phyloP scores from a whole-genome alignment of 2,329 filamentous ascomycete species.

The Cytospora paraplurivora region DNA sequence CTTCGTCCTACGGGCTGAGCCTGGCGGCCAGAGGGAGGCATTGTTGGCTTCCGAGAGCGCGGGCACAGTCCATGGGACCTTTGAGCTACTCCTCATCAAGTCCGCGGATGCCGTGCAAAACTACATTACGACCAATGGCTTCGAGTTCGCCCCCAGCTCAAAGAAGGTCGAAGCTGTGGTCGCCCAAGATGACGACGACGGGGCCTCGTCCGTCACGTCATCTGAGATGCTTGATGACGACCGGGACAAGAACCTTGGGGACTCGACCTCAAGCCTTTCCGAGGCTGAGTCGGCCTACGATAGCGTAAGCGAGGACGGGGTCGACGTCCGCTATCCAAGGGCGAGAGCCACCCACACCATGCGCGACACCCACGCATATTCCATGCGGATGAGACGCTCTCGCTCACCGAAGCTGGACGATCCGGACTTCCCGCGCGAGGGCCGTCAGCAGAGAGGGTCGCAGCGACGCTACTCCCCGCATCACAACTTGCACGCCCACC shows the following conservation, averaged over 20 bases:
- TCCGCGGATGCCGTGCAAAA: slow-evolving; percentile 43
- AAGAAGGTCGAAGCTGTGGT: slow-evolving; percentile 20
- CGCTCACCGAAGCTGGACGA: slow-evolving; percentile 16
- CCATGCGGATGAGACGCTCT: slow-evolving; percentile 12
- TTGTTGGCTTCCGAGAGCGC: slow-evolving; percentile 38
- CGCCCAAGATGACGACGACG: slow-evolving; percentile 28
- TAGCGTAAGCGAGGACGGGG: slow-evolving; percentile 23
- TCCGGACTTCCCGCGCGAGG: slow-evolving; percentile 7
- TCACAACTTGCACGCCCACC: slow-evolving; percentile 3
- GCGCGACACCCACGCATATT: background rate
- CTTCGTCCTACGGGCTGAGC: slow-evolving; percentile 31
- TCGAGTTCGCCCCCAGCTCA: slow-evolving; percentile 29
- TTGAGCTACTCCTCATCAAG: slow-evolving; percentile 42
- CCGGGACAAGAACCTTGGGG: slow-evolving; percentile 9
- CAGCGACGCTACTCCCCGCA: background rate
- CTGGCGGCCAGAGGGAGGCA: slow-evolving; percentile 35
- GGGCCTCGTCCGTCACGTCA: slow-evolving; percentile 15
- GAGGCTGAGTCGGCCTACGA: slow-evolving; percentile 27
- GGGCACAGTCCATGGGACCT: slow-evolving; percentile 36
- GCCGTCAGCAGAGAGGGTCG: background rate
- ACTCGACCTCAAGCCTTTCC: slow-evolving; percentile 21
- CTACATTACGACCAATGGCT: slow-evolving; percentile 40
- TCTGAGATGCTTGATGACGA: slow-evolving; percentile 17
- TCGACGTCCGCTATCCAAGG: slow-evolving; percentile 4
- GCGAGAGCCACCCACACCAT: slow-evolving; percentile 10